Evolutionary conservation across 495 filamentous ascomycete genomes (phyloP).

Genomic region (Daldinia childiae): DNA sequence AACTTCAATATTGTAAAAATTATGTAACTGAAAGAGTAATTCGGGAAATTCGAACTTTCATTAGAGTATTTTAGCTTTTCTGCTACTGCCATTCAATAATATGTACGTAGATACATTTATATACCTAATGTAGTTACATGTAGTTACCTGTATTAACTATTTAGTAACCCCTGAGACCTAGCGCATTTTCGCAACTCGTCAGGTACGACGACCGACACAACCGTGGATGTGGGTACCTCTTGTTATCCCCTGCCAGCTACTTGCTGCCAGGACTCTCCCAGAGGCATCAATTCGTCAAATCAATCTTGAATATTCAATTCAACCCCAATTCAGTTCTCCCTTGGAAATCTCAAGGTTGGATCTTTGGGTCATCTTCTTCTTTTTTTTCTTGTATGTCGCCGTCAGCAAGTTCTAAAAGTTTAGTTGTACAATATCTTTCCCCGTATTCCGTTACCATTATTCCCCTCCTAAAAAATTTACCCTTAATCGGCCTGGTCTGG

Average conservation of each 20-base stretch:
- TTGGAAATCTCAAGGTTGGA: slow-evolving; percentile 26
- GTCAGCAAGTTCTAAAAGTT: background rate
- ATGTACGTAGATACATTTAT: background rate
- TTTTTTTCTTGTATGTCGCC: slow-evolving; percentile 4
- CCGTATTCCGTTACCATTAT: slow-evolving; percentile 3
- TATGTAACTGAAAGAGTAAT: background rate
- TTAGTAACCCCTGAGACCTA: slow-evolving; percentile 46
- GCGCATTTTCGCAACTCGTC: slow-evolving; percentile 51
- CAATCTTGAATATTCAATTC: slow-evolving; percentile 36
- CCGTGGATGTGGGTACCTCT: slow-evolving; percentile 10
- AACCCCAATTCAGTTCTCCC: slow-evolving; percentile 22
- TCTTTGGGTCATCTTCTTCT: slow-evolving; percentile 22
- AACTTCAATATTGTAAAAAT: background rate
- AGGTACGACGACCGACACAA: slow-evolving; percentile 22
- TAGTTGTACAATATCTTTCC: slow-evolving; percentile 28
- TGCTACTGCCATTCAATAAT: background rate
- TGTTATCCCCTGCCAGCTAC: slow-evolving; percentile 10
- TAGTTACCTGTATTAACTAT: background rate
- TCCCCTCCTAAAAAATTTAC: background rate
- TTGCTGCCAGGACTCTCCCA: background rate
- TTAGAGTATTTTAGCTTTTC: background rate
- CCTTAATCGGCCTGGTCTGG: slow-evolving; percentile 30
- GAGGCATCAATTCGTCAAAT: slow-evolving; percentile 33
- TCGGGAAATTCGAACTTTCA: background rate
- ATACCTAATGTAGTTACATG: background rate